These are phyloP conservation scores for Apiotrichum mycotoxinovorans DNA, from an alignment of 1,284 basidiomycete genomes.

Conservation along the genomic window DNA sequence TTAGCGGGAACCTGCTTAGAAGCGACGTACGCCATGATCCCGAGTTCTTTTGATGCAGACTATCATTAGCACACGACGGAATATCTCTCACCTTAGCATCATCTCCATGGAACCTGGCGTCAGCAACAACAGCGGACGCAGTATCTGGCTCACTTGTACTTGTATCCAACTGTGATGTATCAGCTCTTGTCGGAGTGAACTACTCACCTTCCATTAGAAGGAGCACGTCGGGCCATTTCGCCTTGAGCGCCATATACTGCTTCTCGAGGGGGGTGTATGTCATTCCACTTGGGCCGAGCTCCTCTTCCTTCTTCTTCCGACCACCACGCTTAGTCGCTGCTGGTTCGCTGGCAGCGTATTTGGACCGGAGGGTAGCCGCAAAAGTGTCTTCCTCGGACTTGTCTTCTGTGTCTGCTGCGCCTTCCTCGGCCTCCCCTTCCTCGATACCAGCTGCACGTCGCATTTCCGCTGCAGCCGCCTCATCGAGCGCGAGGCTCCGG, in stretches of 20 bases:
- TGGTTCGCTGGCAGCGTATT: constrained; percentile 31
- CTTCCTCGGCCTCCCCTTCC: too few species aligned
- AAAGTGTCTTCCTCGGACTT: constrained; percentile 19
- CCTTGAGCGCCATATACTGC: constrained; percentile 71
- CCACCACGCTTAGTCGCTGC: constrained; percentile 16
- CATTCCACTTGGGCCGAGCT: constrained; percentile 70
- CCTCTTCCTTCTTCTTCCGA: constrained; percentile 50
- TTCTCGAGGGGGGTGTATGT: constrained; percentile 78
- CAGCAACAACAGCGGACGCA: constrained; percentile 15
- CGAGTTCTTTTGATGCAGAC: constrained; percentile 74
- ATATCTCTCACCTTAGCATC: constrained; percentile 66
- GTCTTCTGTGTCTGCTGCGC: background rate
- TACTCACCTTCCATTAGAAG: constrained; percentile 67
- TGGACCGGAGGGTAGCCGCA: constrained; percentile 29
- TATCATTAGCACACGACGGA: constrained; percentile 33
- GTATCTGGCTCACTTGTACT: constrained; percentile 60
- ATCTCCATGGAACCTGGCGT: constrained; percentile 69
- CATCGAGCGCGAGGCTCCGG: constrained; percentile 45
- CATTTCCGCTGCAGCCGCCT: constrained; percentile 42
- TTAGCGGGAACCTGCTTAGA: background rate
- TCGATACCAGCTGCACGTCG: constrained; percentile 11
- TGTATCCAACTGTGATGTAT: constrained; percentile 68
- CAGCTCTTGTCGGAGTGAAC: background rate
- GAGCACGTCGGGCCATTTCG: constrained; percentile 67
- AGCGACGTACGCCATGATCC: constrained; percentile 62